Conservation (phyloP, 2,329 filamentous ascomycete genomes). For the Beauveria caledonica region DNA sequence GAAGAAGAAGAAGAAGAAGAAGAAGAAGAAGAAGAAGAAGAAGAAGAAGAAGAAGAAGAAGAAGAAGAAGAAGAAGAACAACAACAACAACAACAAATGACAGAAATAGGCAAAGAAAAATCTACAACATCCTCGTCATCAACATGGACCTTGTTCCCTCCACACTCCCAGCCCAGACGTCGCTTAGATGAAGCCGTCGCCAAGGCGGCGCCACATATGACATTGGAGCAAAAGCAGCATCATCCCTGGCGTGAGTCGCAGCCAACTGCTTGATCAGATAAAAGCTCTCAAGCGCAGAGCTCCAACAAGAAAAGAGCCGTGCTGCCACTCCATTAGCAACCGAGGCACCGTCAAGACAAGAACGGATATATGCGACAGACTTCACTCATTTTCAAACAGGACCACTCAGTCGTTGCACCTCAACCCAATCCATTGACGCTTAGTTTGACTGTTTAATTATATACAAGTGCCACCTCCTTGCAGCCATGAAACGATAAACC, state of each 20-base stretch:
- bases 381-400: not conserved
- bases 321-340: too few species aligned
- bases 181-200: not conserved
- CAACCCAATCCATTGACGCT: conserved; percentile 2
- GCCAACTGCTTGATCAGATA: not conserved
- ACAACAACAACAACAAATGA: too few species aligned
- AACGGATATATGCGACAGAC: not conserved
- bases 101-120: too few species aligned
- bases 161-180: not conserved
- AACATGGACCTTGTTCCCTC: too few species aligned
- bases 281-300: too few species aligned
- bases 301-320: too few species aligned
- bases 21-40: too few species aligned
- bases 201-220: not conserved
- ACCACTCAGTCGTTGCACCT: not conserved
- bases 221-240: not conserved
- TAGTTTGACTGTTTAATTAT: conserved; percentile 5
- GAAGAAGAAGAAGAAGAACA: too few species aligned
- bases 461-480: conserved; percentile 1
- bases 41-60: too few species aligned
- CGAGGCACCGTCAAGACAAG: too few species aligned
- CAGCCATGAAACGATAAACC: not conserved
- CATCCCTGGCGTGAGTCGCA: not conserved
- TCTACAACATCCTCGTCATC: too few species aligned
- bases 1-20: too few species aligned